Evolutionary conservation across 2,329 filamentous ascomycete genomes (phyloP), one percentile per base, ranked within the genome.

Genomic region (Arthrocladium fulminans): DNA sequence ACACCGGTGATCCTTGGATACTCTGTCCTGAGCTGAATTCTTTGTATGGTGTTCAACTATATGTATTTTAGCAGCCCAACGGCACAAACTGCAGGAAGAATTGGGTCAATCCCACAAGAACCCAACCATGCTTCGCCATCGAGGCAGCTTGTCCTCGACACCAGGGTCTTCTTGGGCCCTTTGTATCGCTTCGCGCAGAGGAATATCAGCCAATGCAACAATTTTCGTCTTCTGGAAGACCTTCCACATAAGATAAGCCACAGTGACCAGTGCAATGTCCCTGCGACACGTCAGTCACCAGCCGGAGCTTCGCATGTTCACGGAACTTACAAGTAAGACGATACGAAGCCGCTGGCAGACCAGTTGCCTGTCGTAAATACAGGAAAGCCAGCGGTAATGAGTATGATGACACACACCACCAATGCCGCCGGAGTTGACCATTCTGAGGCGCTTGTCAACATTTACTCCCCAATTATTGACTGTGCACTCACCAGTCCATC

Each of bases 381-480:
- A 1, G 68, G 52, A 55, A 88, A 88, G 0, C 84, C 84, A 30
- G 79, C 77, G 3, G 84, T 88, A 34, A 88, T 69, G 2, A 88
- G 66, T 51, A 87, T 81, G 34, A 84, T 63, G 23, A 80, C 67
- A 59, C 74, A 78, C 53, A 81, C 76, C 51, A 71, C 60, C 3
- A 89, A 68, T 0, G 78, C 76, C 7, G 68, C 64, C 55, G 73
- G 81, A 0, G 84, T 84, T 10, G 73, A 76, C 54, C 80, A 81
- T 10, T 72, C 76, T 80, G 47, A 6, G 7, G 12, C 7, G 6
- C 6, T 7, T 20, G 20, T 45, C n/a, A 45, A 17, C 27, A 12
- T 1, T 38, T 44, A n/a, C 54, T 42, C 24, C 49, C 8, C 40
- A 13, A 17, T 9, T 45, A 3, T 12, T 22, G 23, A 51, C 1